Conservation (phyloP, 2,329 filamentous ascomycete species). For the Aspergillus spinulosporus region DNA sequence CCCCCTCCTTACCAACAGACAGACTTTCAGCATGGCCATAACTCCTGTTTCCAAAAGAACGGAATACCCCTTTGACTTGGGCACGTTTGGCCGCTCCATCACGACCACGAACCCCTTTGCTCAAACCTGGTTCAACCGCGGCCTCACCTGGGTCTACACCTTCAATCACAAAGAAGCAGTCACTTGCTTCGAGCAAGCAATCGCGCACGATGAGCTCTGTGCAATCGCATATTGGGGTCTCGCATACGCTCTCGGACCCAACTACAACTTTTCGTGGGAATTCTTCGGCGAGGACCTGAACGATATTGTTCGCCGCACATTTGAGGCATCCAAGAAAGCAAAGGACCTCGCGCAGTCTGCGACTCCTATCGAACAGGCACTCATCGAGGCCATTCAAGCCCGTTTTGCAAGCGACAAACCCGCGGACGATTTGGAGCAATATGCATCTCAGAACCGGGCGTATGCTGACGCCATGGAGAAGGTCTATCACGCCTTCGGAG, state of each 20-base stretch:
- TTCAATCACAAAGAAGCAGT: slow-evolving; percentile 45
- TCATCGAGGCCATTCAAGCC: slow-evolving; percentile 62
- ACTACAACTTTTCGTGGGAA: slow-evolving; percentile 78
- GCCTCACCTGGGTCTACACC: slow-evolving; percentile 36
- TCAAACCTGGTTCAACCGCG: slow-evolving; percentile 39
- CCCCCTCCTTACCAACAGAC: not conserved
- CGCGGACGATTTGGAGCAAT: slow-evolving; percentile 49
- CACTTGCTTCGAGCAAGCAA: slow-evolving; percentile 39
- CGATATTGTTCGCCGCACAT: slow-evolving; percentile 49
- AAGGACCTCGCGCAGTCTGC: slow-evolving; percentile 31
- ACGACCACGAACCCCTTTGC: slow-evolving; percentile 28
- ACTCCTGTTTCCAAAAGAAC: not conserved
- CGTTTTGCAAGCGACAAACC: slow-evolving; percentile 60
- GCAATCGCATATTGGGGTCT: slow-evolving; percentile 46
- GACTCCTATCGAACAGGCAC: slow-evolving; percentile 55
- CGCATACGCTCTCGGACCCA: slow-evolving; percentile 69
- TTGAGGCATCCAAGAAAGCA: slow-evolving; percentile 49
- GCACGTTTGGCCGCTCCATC: slow-evolving; percentile 36
- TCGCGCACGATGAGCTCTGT: slow-evolving; percentile 35
- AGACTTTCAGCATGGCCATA: not conserved
- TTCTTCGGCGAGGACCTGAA: slow-evolving; percentile 65
- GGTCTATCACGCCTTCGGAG: slow-evolving; percentile 53
- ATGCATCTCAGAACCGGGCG: slow-evolving; percentile 55
- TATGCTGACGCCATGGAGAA: slow-evolving; percentile 64
- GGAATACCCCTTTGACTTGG: slow-evolving; percentile 31